phyloP scores from a whole-genome alignment of 345 rosid species.

The Kandelia obovata region DNA sequence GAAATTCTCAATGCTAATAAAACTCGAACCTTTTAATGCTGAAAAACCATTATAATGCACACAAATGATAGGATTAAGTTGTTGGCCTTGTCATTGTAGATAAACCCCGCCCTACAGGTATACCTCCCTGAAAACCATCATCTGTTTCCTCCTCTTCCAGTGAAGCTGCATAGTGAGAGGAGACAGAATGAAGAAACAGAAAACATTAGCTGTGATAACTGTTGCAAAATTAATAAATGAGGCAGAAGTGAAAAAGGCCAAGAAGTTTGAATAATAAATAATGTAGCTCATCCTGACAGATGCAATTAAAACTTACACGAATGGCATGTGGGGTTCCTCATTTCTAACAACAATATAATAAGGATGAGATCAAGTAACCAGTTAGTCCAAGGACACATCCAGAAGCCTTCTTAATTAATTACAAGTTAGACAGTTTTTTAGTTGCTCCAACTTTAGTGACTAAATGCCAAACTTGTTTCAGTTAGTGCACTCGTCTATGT shows the following conservation, averaged over 20 bases:
- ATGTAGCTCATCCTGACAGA: background rate
- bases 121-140: constrained; percentile 56
- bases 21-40: constrained; percentile 8
- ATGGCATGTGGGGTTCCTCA: too few species aligned
- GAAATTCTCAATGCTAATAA: background rate
- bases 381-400: background rate
- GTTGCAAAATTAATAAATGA: background rate
- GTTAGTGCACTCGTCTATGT: background rate
- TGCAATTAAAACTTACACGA: background rate
- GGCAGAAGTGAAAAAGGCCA: background rate
- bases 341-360: too few species aligned
- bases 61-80: constrained; percentile 35
- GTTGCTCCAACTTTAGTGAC: background rate
- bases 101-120: constrained; percentile 80
- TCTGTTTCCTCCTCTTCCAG: constrained; percentile 55
- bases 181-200: background rate
- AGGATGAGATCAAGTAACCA: background rate
- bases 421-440: background rate
- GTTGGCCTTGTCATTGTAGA: constrained; percentile 93
- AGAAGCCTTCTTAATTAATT: background rate
- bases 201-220: background rate
- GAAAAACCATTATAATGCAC: background rate
- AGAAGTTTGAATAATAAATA: background rate
- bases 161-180: constrained; percentile 37
- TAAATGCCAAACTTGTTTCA: background rate